Percentiles rank a stretch among this genome's conserved stretches.
These are phyloP conservation scores for Aspergillus fischeri DNA, from an alignment of 2,329 filamentous ascomycete species.

Conservation along the genomic window DNA sequence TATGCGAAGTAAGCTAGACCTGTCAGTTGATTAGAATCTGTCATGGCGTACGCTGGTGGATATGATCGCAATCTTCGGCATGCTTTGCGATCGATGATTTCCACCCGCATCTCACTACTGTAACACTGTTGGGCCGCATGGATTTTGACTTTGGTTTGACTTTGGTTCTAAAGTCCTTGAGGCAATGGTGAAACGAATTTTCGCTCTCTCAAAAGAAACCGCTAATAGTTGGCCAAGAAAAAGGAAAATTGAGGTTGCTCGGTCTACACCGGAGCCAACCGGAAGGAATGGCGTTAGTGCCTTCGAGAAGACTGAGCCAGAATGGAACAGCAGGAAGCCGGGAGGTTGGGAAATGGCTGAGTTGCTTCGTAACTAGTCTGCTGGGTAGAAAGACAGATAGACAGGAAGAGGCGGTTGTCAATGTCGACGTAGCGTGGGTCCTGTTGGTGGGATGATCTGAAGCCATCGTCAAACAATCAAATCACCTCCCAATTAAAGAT, in stretches of 20 bases:
- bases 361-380: neutral
- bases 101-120: neutral
- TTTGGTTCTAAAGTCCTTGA: conserved; percentile 11
- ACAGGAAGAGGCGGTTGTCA: neutral
- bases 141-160: conserved; percentile 6
- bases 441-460: neutral
- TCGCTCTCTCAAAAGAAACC: conserved; percentile 3
- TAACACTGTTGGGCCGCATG: neutral
- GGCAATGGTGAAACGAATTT: conserved; percentile 20
- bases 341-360: neutral
- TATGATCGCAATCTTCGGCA: neutral
- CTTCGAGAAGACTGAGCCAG: neutral
- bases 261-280: neutral
- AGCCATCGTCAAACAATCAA: neutral
- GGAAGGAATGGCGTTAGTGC: neutral
- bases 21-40: neutral
- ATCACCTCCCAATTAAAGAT: neutral
- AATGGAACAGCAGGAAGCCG: neutral
- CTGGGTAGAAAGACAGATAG: neutral
- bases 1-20: neutral
- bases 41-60: neutral
- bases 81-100: neutral
- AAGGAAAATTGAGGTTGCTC: conserved; percentile 7
- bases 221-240: conserved; percentile 2
- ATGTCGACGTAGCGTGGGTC: neutral